Conservation (phyloP, 306 rosid genomes). For the Vigna reflexopilosa region DNA sequence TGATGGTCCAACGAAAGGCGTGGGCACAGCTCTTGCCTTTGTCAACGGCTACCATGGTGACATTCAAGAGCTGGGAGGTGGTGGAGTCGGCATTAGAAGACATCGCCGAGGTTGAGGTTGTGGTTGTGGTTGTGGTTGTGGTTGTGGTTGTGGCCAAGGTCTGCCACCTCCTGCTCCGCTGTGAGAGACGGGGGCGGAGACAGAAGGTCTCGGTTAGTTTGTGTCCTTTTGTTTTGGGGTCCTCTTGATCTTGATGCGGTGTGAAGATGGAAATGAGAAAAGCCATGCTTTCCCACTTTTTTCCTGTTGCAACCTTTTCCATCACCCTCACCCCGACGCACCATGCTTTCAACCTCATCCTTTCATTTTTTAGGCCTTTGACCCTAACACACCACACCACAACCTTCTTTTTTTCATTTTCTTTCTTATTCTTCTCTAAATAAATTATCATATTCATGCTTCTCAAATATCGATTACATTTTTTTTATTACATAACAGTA, state of each 20-base stretch:
- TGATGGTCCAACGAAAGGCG: constrained; percentile 78
- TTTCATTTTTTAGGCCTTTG: not conserved
- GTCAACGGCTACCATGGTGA: constrained; percentile 77
- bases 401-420: not conserved
- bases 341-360: not conserved
- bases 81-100: constrained; percentile 40
- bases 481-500: too few relatives aligned
- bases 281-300: too few relatives aligned
- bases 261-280: not conserved
- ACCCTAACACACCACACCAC: not conserved
- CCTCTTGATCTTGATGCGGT: too few relatives aligned
- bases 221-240: not conserved
- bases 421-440: too few relatives aligned
- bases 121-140: not conserved
- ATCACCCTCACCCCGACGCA: not conserved
- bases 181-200: not conserved
- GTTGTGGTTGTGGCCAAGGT: not conserved
- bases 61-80: constrained; percentile 39
- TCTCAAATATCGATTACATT: too few relatives aligned
- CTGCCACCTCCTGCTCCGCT: constrained; percentile 4
- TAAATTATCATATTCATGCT: too few relatives aligned
- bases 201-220: not conserved
- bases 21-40: constrained; percentile 72
- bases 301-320: too few relatives aligned
- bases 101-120: constrained; percentile 6